These are phyloP conservation scores for Caloboletus firmus DNA, from an alignment of 1,284 basidiomycete genomes.

Conservation along the genomic window DNA sequence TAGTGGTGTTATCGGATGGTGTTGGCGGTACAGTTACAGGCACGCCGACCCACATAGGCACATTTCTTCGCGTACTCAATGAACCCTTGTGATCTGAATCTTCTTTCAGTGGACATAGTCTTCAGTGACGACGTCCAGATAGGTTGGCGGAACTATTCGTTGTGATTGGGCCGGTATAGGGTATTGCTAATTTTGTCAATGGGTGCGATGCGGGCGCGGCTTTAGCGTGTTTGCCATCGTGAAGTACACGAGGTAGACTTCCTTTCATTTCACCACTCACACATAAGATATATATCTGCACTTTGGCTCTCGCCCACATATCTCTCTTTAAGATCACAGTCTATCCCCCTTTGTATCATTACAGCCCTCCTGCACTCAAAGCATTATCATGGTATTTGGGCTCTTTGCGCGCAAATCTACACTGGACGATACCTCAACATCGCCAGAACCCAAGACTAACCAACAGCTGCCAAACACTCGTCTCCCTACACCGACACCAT, in stretches of 20 bases:
- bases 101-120: background rate
- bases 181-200: slow-evolving; percentile 1
- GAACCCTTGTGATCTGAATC: background rate
- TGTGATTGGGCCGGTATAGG: background rate
- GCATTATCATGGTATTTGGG: slow-evolving; percentile 48
- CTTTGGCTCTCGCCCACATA: background rate
- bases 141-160: background rate
- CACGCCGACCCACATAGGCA: background rate
- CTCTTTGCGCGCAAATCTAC: slow-evolving; percentile 46
- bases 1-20: background rate
- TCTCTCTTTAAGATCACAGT: slow-evolving; percentile 14
- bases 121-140: background rate
- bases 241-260: slow-evolving; percentile 24
- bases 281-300: slow-evolving; percentile 4
- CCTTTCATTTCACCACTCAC: slow-evolving; percentile 8
- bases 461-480: slow-evolving; percentile 28
- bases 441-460: slow-evolving; percentile 9
- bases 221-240: slow-evolving; percentile 23
- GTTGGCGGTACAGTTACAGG: background rate
- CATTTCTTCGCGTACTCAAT: background rate
- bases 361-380: background rate
- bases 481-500: slow-evolving; percentile 55
- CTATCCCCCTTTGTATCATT: background rate
- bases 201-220: slow-evolving; percentile 7
- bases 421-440: slow-evolving; percentile 8